Evolutionary conservation across 495 filamentous ascomycete genomes (phyloP), one percentile per base, ranked within the genome.

Genomic region (Talaromyces ruber): DNA sequence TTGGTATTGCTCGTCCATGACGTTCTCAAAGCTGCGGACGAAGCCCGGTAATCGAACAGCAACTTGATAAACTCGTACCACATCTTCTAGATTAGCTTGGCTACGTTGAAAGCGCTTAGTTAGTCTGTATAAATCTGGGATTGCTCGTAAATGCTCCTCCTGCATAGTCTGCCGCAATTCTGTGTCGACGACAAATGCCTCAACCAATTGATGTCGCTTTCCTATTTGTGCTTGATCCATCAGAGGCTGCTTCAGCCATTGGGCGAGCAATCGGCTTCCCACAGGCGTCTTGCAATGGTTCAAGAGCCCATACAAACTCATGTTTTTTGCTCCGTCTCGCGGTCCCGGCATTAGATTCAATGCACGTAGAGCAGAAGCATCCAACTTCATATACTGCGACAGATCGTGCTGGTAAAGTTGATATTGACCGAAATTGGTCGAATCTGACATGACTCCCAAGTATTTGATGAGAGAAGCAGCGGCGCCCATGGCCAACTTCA

Each of bases 201-300:
- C 94, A 0, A 99, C 95, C 16, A 99, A 81, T 70, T 94, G 91
- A 67, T 98, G 94, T 22, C 94, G 82, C 68, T 89, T 89, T 70
- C 96, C 87, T 63, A 99, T 98, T 63, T 96, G 92, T 12, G 83
- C 79, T 58, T 90, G 82, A 73, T 85, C 90, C 95, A 99, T 99
- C 26, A 99, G 74, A 0, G 94, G 94, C 74, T 99, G 94, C 77
- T 98, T 99, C 28, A 99, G 78, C 94, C 94, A 99, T 74, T 99
- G 94, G 2, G 92, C 88, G 14, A 99, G 77, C 64, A 99, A 70
- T 52, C 95, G 84, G 67, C 92, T 96, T 5, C 94, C 94, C 25
- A 95, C 85, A 2, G 95, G 89, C 5, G 94, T 99, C 74, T 96
- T 99, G 81, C 94, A 99, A 69, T 98, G 95, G 69, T 99, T 98